Conservation (phyloP, 495 filamentous ascomycete species). For the Lophiotrema nucula region DNA sequence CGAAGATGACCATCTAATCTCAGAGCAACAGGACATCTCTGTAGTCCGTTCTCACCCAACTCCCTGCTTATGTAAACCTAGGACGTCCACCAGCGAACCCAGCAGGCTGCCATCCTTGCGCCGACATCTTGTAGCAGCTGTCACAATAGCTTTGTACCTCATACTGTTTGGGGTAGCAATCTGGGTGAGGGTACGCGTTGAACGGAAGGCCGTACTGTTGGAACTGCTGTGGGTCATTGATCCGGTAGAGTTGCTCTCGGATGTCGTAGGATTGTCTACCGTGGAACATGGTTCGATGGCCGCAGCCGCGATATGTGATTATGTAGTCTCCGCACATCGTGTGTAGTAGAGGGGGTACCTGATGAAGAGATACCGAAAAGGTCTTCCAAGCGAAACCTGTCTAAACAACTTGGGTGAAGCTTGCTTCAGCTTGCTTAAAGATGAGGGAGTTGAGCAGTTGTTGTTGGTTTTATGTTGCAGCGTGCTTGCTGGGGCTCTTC, state of each 20-base stretch:
- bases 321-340: background rate
- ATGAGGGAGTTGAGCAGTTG: too few relatives aligned
- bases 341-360: too few relatives aligned
- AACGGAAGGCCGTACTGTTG: background rate
- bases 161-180: background rate
- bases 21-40: too few relatives aligned
- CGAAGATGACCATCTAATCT: too few relatives aligned
- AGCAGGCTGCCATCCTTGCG: background rate
- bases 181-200: too few relatives aligned
- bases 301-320: background rate
- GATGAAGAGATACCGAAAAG: too few relatives aligned
- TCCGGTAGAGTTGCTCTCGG: background rate
- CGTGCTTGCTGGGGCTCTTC: too few relatives aligned
- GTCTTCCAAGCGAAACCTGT: too few relatives aligned
- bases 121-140: background rate
- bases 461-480: too few relatives aligned
- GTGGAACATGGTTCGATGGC: background rate
- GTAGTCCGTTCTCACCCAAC: too few relatives aligned
- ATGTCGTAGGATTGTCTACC: background rate
- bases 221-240: background rate
- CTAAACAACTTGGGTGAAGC: too few relatives aligned
- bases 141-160: background rate
- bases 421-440: too few relatives aligned
- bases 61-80: background rate
- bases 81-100: background rate